Evolutionary conservation across 2,329 filamentous ascomycete genomes (phyloP), one percentile per base, ranked within the genome.

Genomic region (Penicillium sp.): DNA sequence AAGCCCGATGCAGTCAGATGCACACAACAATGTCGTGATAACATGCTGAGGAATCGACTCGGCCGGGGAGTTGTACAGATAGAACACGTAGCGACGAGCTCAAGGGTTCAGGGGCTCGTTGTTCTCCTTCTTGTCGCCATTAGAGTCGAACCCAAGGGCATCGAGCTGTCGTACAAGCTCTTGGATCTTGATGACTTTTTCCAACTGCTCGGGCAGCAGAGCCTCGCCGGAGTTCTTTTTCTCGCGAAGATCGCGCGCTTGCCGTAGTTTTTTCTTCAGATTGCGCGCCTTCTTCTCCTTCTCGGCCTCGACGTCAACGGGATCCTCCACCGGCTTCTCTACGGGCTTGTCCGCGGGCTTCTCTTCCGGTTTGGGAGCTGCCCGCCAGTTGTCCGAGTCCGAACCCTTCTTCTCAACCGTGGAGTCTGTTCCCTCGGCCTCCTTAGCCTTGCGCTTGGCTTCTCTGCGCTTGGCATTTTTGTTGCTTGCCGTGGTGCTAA

Each of bases 111-210:
- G 60, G 42, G 61, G 57, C 10, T 45, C 53, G 13, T 48, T 47
- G 10, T 53, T 59, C 4, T 64, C 66, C 63, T 81, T 81, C 63
- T 79, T 81, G 56, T 92, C 88, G 2, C 87, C 90, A 9, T 95
- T 88, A 1, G 83, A 75, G 70, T 95, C 88, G 58, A 97, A 90
- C 0, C 93, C 93, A 26, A 99, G 79, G 2, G 83, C 81, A 64
- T 95, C 89, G 51, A 99, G 76, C 70, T 97, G 92, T 12, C 91
- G 84, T 52, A 96, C 86, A 46, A 99, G 81, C 76, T 99, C 94
- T 58, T 90, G 90, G 70, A 99, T 96, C 74, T 94, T 95, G 71
- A 96, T 95, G 50, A 99, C 90, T 77, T 99, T 99, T 63, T 93
- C 91, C 59, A 97, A 87, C 76, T 99, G 94, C 76, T 99, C 94